These are phyloP conservation scores for Sorghum bicolor DNA, from an alignment of 176 grass and related monocot species.

Conservation along the genomic window DNA sequence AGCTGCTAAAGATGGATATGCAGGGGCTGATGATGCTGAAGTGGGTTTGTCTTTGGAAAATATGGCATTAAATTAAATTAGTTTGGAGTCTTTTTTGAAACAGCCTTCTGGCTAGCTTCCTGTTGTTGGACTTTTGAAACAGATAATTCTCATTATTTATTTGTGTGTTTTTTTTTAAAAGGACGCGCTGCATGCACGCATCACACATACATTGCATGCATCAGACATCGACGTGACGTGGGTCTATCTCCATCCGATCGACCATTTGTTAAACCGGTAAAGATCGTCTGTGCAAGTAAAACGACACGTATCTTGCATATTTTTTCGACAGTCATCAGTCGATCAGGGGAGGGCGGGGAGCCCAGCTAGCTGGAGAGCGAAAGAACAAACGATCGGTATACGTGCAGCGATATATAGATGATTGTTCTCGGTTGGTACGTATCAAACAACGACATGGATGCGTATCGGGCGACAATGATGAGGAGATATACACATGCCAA, in stretches of 20 bases:
- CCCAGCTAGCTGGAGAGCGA: neutral
- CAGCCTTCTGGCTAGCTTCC: too few relatives aligned
- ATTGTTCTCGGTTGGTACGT: neutral
- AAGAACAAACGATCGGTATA: neutral
- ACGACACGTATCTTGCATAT: neutral
- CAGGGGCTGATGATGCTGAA: too few relatives aligned
- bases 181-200: neutral
- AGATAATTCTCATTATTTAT: too few relatives aligned
- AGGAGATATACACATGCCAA: neutral
- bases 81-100: too few relatives aligned
- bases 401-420: neutral
- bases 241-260: neutral
- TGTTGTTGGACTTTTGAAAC: too few relatives aligned
- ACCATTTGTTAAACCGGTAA: too few relatives aligned
- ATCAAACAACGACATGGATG: neutral
- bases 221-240: constrained; percentile 10
- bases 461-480: neutral
- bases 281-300: neutral
- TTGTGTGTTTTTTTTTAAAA: too few relatives aligned
- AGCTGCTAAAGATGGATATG: too few relatives aligned
- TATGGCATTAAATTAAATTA: too few relatives aligned
- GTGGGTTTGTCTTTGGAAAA: too few relatives aligned
- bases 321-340: neutral
- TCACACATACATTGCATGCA: neutral
- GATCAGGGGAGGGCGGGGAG: too few relatives aligned